Evolutionary conservation across 2,329 filamentous ascomycete genomes (phyloP).

Genomic region (Colletotrichum sp.): DNA sequence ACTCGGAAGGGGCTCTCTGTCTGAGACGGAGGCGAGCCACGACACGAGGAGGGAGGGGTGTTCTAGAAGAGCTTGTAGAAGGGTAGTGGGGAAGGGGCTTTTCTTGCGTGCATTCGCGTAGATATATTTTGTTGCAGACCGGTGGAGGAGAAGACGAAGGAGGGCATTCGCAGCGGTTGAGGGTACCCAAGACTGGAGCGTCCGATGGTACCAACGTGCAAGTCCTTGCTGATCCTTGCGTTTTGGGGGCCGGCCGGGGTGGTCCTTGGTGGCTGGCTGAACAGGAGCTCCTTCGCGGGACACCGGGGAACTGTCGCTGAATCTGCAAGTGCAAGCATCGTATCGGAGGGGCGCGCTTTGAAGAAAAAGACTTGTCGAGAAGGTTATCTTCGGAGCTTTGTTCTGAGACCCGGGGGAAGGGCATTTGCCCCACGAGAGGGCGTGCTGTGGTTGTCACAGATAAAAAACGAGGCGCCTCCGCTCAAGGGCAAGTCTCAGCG

Average conservation of each 20-base stretch:
- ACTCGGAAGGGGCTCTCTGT: background rate
- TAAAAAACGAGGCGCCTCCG: background rate
- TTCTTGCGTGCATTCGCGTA: slow-evolving; percentile 5
- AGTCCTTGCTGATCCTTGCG: background rate
- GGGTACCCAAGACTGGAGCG: background rate
- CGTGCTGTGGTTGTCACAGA: slow-evolving; percentile 10
- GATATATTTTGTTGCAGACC: slow-evolving; percentile 3
- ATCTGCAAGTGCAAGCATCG: slow-evolving; percentile 10
- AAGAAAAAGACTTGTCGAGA: background rate
- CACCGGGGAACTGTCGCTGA: background rate
- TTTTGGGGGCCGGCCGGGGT: background rate
- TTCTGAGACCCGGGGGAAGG: background rate
- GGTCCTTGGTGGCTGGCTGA: background rate
- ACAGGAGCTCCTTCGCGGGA: background rate
- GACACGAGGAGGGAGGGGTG: background rate
- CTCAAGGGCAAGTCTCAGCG: background rate
- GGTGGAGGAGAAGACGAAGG: slow-evolving; percentile 8
- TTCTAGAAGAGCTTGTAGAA: slow-evolving; percentile 8
- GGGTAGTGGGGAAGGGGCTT: slow-evolving; percentile 5
- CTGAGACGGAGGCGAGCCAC: slow-evolving; percentile 4
- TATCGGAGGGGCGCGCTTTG: background rate
- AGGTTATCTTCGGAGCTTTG: slow-evolving; percentile 19
- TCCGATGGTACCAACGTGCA: background rate
- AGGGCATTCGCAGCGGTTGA: background rate
- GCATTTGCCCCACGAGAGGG: background rate